These are phyloP conservation scores for Barnettozyma sucrosica DNA, from an alignment of 805 yeast species.

Conservation along the genomic window DNA sequence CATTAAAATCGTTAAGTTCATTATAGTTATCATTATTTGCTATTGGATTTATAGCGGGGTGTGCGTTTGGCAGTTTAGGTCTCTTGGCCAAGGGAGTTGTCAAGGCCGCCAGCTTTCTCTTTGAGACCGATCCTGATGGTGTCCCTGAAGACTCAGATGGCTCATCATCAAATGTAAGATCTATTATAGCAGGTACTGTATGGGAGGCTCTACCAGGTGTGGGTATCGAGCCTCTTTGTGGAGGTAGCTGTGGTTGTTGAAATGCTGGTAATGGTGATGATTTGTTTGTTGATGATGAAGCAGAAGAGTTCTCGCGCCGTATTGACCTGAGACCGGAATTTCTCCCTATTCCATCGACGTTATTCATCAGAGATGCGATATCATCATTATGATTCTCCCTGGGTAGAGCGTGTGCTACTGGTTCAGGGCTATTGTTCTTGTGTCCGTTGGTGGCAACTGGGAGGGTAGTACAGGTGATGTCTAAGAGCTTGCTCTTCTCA, in stretches of 20 bases:
- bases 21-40: slow-evolving; percentile 3
- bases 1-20: slow-evolving; percentile 11
- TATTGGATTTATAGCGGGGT: not conserved
- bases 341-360: slow-evolving; percentile 12
- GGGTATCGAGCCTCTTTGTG: not conserved
- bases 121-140: not conserved
- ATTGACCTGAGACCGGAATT: slow-evolving; percentile 17
- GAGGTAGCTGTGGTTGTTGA: slow-evolving; percentile 8
- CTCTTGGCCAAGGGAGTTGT: slow-evolving; percentile 10
- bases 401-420: not conserved
- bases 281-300: slow-evolving; percentile 7
- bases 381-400: slow-evolving; percentile 1
- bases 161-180: slow-evolving; percentile 25
- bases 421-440: not conserved
- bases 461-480: slow-evolving; percentile 7
- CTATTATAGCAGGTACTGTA: slow-evolving; percentile 18
- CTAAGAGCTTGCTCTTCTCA: slow-evolving; percentile 10
- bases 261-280: slow-evolving; percentile 18
- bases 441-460: not conserved
- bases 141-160: not conserved
- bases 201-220: slow-evolving; percentile 1
- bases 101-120: not conserved
- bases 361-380: slow-evolving; percentile 6
- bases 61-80: not conserved
- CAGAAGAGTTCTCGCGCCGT: slow-evolving; percentile 16